These are phyloP conservation scores for Fusarium sp. DNA, from an alignment of 2,329 filamentous ascomycete genomes.

Conservation along the genomic window DNA sequence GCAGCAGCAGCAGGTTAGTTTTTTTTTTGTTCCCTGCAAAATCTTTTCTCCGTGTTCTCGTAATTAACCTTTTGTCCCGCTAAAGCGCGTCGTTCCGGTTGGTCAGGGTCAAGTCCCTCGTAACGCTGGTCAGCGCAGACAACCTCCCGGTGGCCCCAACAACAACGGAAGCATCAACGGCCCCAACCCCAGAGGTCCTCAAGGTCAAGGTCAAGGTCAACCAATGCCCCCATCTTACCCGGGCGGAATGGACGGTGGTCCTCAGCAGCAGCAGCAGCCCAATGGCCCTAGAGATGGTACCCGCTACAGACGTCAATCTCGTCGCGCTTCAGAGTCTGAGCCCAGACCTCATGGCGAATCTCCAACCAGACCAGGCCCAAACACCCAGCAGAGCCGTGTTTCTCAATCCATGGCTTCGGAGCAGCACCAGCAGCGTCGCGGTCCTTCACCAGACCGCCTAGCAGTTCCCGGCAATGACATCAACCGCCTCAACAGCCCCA, in stretches of 20 bases:
- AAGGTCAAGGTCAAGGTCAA: conserved; percentile 18
- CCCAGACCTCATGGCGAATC: conserved; percentile 26
- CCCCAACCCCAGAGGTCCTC: conserved; percentile 16
- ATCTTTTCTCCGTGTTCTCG: conserved; percentile 28
- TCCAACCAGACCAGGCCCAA: conserved; percentile 22
- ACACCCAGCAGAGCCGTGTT: conserved; percentile 39
- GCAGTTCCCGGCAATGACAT: conserved; percentile 48
- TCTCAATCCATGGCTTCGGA: conserved; percentile 32
- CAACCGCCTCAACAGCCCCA: conserved; percentile 60
- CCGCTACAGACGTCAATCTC: conserved; percentile 45
- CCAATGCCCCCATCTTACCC: conserved; percentile 43
- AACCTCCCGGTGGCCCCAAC: conserved; percentile 23
- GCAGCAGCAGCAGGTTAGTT: conserved; percentile 46
- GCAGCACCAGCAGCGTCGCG: conserved; percentile 39
- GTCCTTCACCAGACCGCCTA: conserved; percentile 33
- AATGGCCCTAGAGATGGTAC: conserved; percentile 35
- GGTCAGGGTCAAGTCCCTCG: conserved; percentile 42
- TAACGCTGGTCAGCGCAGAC: conserved; percentile 42
- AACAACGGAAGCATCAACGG: conserved; percentile 24
- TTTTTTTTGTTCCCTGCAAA: background rate
- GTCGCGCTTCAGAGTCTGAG: conserved; percentile 43
- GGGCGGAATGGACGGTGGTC: conserved; percentile 37
- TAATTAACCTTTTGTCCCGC: conserved; percentile 22
- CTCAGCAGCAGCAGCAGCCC: conserved; percentile 34
- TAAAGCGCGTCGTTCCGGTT: conserved; percentile 49